phyloP scores from a whole-genome alignment of 2,329 filamentous ascomycete genomes.

The Tolypocladium amazonense region DNA sequence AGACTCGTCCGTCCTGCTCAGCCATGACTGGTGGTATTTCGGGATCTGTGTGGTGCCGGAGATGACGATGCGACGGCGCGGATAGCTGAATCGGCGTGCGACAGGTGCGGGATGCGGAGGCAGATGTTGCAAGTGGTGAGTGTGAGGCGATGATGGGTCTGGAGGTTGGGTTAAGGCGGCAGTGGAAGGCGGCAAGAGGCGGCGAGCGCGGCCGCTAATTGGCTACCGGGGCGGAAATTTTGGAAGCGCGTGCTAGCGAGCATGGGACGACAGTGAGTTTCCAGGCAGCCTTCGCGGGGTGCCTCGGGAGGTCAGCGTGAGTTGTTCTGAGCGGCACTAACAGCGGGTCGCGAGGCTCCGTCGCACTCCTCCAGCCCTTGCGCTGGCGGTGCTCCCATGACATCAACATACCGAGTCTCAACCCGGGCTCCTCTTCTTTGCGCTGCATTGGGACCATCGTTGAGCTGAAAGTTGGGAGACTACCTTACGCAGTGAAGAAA shows the following conservation, averaged over 20 bases:
- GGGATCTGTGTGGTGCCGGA: neutral
- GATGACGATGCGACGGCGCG: neutral
- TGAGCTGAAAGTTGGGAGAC: neutral
- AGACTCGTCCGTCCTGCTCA: conserved; percentile 37
- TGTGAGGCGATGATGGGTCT: conserved; percentile 1
- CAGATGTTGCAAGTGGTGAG: conserved; percentile 1
- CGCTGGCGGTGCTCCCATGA: neutral
- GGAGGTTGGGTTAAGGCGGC: neutral
- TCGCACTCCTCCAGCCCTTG: neutral
- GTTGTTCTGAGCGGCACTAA: conserved; percentile 1
- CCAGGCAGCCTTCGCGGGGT: neutral
- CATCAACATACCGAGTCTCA: neutral
- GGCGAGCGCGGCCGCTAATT: conserved; percentile 14
- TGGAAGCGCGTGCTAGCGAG: neutral
- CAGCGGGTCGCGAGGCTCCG: neutral
- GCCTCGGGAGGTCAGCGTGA: too few species aligned
- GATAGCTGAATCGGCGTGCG: neutral
- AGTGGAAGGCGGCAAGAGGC: conserved; percentile 8
- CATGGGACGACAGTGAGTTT: neutral
- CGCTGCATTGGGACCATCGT: neutral
- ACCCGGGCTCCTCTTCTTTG: neutral
- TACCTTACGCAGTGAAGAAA: neutral
- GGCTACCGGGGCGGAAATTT: conserved; percentile 3
- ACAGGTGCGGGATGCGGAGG: neutral
- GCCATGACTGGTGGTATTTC: conserved; percentile 23